Evolutionary conservation across 179 eudicot genomes (phyloP), one percentile per base, ranked within the genome.

Genomic region (Monotropa hypopitys): DNA sequence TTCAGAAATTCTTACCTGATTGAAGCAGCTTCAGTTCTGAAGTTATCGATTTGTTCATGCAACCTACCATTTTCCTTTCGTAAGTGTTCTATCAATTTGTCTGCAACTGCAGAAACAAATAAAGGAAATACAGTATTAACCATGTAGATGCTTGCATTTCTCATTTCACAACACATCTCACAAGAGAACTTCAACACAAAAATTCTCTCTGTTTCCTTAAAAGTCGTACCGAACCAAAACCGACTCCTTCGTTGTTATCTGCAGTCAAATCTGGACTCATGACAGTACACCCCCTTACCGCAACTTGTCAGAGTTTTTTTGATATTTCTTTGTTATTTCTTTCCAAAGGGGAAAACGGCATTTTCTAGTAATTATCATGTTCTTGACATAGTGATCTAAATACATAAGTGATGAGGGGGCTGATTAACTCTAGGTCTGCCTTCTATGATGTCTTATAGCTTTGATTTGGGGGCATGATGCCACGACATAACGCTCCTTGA

Each of bases 71-170:
- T 88, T 84, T 89, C 97, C 73, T 74, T 80, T 43, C 70, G 85
- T 79, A 89, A 84, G 79, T 88, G 85, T 35, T 81, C 80, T 62
- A 88, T 76, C 56, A 87, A 74, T 47, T 76, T 76, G 76, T 94
- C 98, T 1, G 92, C 85, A 79, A 90, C 98, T 94, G 87, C 79
- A 90, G 76, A 38, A 80, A 76, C 73, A 75, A 45, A 79, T 53
- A 40, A 20, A 75, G 10, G 49, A 66, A 47, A 69, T 10, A 40
- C 50, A 49, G 28, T 33, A 47, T 62, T 10, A 76, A 80, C 47
- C 32, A 54, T 49, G 4, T 73, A 26, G 47, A 38, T 40, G 50
- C 73, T 45, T 43, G 11, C 5, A 0, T 23, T 18, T 26, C 30
- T 69, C 73, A 43, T 43, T 61, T 61, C 66, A 26, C 28, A 30